Percentiles rank a stretch among this genome's conserved stretches.
Conservation (phyloP, 2,329 filamentous ascomycete species). For the Microsporum canis region DNA sequence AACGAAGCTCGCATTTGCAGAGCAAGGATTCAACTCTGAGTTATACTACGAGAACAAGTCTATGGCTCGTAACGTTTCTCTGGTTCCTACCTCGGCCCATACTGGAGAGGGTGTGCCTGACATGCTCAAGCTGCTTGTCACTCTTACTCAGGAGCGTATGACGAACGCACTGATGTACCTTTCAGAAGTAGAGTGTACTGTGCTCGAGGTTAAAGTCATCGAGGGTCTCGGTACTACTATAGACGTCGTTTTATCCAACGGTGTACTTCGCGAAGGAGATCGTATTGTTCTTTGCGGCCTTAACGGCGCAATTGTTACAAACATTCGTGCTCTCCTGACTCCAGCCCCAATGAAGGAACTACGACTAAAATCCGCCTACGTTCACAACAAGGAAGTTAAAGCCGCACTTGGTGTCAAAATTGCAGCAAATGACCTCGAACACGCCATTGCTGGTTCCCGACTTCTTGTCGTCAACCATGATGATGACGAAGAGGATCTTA, state of each 20-base stretch:
- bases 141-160: constrained; percentile 94
- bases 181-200: constrained; percentile 92
- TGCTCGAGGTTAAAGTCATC: constrained; percentile 97
- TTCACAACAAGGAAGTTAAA: constrained; percentile 99
- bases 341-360: constrained; percentile 87
- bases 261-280: constrained; percentile 87
- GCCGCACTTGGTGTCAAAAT: constrained; percentile 98
- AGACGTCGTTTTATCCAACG: constrained; percentile 92
- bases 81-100: constrained; percentile 92
- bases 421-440: constrained; percentile 86
- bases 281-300: constrained; percentile 90
- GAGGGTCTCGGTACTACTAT: constrained; percentile 98
- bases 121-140: constrained; percentile 89
- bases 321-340: constrained; percentile 86
- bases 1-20: constrained; percentile 86
- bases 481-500: constrained; percentile 92
- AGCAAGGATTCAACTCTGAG: constrained; percentile 97
- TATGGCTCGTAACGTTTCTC: constrained; percentile 86
- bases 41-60: constrained; percentile 97
- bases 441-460: constrained; percentile 90
- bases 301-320: constrained; percentile 91
- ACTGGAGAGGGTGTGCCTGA: constrained; percentile 99
- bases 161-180: constrained; percentile 96
- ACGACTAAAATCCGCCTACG: constrained; percentile 88
- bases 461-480: constrained; percentile 87